Base-by-base conservation (phyloP, 306 rosid genomes). In the Cicer arietinum region DNA sequence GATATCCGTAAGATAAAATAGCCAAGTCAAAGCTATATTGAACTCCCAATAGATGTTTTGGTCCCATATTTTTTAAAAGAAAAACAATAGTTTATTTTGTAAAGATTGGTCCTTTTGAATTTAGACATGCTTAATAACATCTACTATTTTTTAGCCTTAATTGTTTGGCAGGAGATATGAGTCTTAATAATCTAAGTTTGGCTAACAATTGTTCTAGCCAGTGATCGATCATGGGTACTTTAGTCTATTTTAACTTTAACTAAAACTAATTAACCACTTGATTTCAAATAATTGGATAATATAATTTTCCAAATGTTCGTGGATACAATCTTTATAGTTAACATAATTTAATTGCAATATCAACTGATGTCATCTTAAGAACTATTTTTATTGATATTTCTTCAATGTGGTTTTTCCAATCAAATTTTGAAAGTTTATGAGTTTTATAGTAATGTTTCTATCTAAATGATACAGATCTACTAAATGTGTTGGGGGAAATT, bases 381-480 rank as follows among this genome's bases (percentile, higher is more conserved):
- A 64, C 37, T 20, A 40, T 18, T 17, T 37, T 78, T n/a, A 1
- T 77, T 0, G 4, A 7, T 30, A 42, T 50, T 44, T 45, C 41
- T 39, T 39, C 6, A 22, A 66, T 37, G 5, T 10, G 45, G 5
- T 16, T 18, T 73, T 74, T 25, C 10, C 53, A 13, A 17, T 39
- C 52, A 8, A 48, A 50, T 8, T 47, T 51, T 59, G 43, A 18
- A 7, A 17, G 30, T 46, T 57, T 3, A 2, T 42, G 52, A 60
- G 71, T 67, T 52, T 35, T 12, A 11, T 67, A 42, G 13, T 43
- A 42, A 35, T 67, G 43, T 63, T 53, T 68, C 13, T 74, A 3
- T 74, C 11, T 56, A 60, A 56, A 58, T 72, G 8, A 58, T 86
- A 82, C 86, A 93, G 97, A 77, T 59, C 2, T 85, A 14, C 67